Percentiles rank a stretch among this genome's conserved stretches.
Conservation (phyloP, 352 stramenopile species). For the Aphanomyces invadans region DNA sequence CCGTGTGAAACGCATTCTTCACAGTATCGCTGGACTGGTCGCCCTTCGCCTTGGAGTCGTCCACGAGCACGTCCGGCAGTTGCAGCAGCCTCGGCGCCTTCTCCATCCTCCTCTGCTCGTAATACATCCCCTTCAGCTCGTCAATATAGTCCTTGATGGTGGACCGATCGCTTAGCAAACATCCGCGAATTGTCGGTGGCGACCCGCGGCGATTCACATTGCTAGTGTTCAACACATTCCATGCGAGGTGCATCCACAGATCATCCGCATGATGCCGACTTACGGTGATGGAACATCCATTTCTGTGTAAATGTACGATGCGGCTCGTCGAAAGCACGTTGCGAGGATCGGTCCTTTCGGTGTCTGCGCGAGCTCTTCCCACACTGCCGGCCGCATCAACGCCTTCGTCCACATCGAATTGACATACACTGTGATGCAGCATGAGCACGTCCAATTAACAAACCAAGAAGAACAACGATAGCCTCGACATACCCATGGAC, state of each 20-base stretch:
- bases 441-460: slow-evolving; percentile 8
- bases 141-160: slow-evolving; percentile 82
- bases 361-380: slow-evolving; percentile 73
- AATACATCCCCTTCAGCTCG: slow-evolving; percentile 69
- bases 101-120: slow-evolving; percentile 65
- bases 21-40: slow-evolving; percentile 49
- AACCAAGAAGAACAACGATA: not conserved
- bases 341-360: slow-evolving; percentile 65
- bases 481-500: slow-evolving; percentile 35
- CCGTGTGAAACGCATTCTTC: slow-evolving; percentile 46
- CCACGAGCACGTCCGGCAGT: slow-evolving; percentile 45
- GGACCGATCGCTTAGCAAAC: slow-evolving; percentile 70
- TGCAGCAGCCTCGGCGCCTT: slow-evolving; percentile 33
- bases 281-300: slow-evolving; percentile 81
- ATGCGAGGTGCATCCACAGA: slow-evolving; percentile 11
- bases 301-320: slow-evolving; percentile 83
- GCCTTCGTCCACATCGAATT: slow-evolving; percentile 68
- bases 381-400: slow-evolving; percentile 72
- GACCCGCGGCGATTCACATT: slow-evolving; percentile 81
- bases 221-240: slow-evolving; percentile 28
- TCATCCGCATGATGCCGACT: slow-evolving; percentile 6
- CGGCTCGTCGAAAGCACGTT: slow-evolving; percentile 75
- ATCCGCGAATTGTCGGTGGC: slow-evolving; percentile 76
- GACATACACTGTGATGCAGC: slow-evolving; percentile 43
- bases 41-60: slow-evolving; percentile 47